Evolutionary conservation across 2,329 filamentous ascomycete genomes (phyloP).

Genomic region (Epichloe baconii): DNA sequence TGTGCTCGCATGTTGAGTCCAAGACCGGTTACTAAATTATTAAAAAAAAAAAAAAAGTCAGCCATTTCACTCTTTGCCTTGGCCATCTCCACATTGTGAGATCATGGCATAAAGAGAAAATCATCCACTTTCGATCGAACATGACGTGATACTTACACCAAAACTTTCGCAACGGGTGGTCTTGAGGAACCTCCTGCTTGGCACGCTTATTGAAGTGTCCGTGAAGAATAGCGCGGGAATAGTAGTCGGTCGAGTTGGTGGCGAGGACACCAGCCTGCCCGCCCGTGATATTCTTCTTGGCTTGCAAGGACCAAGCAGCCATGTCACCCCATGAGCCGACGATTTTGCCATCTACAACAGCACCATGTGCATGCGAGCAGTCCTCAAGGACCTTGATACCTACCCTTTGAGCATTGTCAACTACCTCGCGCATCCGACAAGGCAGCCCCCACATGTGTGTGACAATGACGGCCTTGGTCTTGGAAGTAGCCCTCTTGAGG

Average conservation of each 20-base stretch:
- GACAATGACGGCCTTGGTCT: conserved; percentile 5
- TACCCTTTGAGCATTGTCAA: neutral
- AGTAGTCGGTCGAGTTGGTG: neutral
- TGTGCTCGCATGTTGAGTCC: neutral
- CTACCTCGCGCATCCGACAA: conserved; percentile 2
- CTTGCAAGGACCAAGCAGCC: neutral
- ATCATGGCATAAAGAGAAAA: no score
- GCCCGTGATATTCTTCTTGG: neutral
- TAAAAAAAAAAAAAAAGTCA: no score
- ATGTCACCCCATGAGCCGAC: conserved; percentile 4
- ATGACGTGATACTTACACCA: no score
- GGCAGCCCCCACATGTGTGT: conserved; percentile 7
- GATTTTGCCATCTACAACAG: neutral
- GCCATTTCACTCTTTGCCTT: no score
- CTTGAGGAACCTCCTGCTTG: neutral
- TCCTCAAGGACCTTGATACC: conserved; percentile 1
- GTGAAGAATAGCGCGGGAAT: neutral
- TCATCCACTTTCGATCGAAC: no score
- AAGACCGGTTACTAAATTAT: neutral
- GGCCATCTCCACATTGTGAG: no score
- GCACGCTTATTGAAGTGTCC: neutral
- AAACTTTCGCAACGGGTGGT: neutral
- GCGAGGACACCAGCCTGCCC: neutral
- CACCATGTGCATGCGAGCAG: conserved; percentile 4
- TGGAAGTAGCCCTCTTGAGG: neutral